Conservation (phyloP, 75 land plant species). For the Cryptomeria japonica region DNA sequence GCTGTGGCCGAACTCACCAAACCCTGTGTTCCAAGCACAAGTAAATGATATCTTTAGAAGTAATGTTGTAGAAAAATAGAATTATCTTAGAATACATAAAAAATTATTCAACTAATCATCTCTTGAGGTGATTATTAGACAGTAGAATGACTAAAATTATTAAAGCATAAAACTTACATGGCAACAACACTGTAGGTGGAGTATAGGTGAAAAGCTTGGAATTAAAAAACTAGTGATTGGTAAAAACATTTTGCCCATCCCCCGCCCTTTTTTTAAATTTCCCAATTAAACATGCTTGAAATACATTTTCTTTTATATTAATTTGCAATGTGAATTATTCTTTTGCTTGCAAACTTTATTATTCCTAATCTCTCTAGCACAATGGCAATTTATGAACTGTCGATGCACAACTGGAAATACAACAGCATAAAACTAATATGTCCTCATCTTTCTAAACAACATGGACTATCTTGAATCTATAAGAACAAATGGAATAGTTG, state of each 20-base stretch:
- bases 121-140: background rate
- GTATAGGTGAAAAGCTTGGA: background rate
- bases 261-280: no score
- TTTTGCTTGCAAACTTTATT: background rate
- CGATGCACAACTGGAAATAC: background rate
- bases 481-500: background rate
- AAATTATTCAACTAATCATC: background rate
- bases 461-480: background rate
- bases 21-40: slow-evolving; percentile 16
- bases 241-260: no score
- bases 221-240: background rate
- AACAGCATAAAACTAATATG: background rate
- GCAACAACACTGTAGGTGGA: background rate
- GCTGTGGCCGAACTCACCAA: slow-evolving; percentile 13
- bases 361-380: background rate
- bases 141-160: background rate
- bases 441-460: background rate
- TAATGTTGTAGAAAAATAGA: background rate
- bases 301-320: background rate
- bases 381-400: background rate
- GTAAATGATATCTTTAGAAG: background rate
- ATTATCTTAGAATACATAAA: background rate
- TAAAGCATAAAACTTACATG: background rate
- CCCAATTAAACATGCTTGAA: no score
- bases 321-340: background rate